phyloP scores from a whole-genome alignment of 129 eudicot species.

The Cynara cardunculus region DNA sequence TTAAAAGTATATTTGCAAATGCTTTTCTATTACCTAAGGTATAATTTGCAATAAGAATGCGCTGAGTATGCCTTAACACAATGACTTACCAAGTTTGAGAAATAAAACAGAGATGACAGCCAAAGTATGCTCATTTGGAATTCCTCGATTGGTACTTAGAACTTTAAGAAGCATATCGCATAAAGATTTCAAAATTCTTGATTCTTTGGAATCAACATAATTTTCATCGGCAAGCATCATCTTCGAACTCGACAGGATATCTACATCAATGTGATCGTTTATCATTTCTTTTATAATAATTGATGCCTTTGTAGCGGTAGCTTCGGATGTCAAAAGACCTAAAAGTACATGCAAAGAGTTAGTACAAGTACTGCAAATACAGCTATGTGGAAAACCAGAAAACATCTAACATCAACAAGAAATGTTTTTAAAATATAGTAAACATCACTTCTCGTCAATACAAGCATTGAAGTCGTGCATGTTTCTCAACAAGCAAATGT shows the following conservation, averaged over 20 bases:
- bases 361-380: constrained; percentile 13
- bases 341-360: constrained; percentile 26
- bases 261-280: constrained; percentile 42
- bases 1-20: background rate
- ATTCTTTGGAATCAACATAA: constrained; percentile 31
- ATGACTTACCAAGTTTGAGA: constrained; percentile 63
- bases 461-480: background rate
- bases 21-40: background rate
- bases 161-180: constrained; percentile 52
- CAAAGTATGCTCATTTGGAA: constrained; percentile 63
- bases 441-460: background rate
- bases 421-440: background rate
- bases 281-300: constrained; percentile 51
- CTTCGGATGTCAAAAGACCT: constrained; percentile 79
- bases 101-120: constrained; percentile 61
- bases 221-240: constrained; percentile 29
- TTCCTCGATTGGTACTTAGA: constrained; percentile 30
- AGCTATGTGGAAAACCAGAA: background rate
- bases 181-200: constrained; percentile 36
- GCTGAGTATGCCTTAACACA: background rate
- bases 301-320: constrained; percentile 61
- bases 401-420: background rate
- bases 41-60: background rate
- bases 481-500: constrained; percentile 1
- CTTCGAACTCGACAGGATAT: constrained; percentile 18